Evolutionary conservation across 2,329 filamentous ascomycete genomes (phyloP).

Genomic region (Thielaviopsis ethacetica): DNA sequence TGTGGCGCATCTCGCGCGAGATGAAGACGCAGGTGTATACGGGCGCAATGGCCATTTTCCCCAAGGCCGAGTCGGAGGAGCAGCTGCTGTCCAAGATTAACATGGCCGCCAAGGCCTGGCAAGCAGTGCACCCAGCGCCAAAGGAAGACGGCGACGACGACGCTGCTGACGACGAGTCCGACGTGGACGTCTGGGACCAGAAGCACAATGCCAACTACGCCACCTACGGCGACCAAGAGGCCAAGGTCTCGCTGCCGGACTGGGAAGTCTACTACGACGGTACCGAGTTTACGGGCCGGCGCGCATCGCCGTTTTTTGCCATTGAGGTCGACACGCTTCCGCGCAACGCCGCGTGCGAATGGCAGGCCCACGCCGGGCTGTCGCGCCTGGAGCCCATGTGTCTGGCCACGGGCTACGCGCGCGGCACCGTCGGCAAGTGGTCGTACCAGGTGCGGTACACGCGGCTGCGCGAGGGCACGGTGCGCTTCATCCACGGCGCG

Average conservation of each 20-base stretch:
- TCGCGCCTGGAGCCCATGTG: constrained; percentile 16
- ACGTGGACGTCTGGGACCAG: constrained; percentile 53
- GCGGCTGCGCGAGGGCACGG: constrained; percentile 5
- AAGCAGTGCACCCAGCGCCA: constrained; percentile 22
- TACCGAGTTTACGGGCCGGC: constrained; percentile 21
- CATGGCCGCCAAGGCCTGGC: constrained; percentile 33
- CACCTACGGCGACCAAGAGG: constrained; percentile 21
- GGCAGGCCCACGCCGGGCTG: constrained; percentile 55
- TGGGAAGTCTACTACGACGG: constrained; percentile 28
- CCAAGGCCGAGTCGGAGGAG: constrained; percentile 20
- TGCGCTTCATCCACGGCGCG: constrained; percentile 4
- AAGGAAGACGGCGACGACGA: constrained; percentile 31
- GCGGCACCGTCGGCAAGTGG: constrained; percentile 2
- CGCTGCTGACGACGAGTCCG: constrained; percentile 23
- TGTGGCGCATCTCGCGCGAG: constrained; percentile 65
- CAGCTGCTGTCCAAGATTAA: constrained; percentile 21
- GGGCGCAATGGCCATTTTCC: constrained; percentile 59
- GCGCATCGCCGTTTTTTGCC: constrained; percentile 52
- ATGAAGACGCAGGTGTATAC: constrained; percentile 61
- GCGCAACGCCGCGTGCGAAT: constrained; percentile 60
- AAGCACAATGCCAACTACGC: constrained; percentile 39
- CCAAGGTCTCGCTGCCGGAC: constrained; percentile 28
- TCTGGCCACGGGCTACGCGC: constrained; percentile 3
- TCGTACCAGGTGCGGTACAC: constrained; percentile 4
- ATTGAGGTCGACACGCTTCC: constrained; percentile 66